Base-by-base conservation (phyloP, 2,329 filamentous ascomycete genomes). In the Arthroderma sp. region DNA sequence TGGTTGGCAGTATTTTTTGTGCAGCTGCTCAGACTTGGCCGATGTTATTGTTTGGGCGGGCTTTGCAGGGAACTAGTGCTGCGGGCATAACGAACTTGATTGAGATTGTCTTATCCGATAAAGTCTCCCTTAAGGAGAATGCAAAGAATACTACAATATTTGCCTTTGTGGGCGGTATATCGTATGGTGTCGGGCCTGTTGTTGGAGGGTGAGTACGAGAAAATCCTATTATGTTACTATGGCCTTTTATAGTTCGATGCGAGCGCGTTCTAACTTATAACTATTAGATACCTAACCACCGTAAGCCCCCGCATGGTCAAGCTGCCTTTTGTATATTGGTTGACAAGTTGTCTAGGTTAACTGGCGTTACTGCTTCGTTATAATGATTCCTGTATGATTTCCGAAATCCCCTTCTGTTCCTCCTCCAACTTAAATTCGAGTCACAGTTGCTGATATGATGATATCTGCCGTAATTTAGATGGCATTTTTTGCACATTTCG, bases 311-410 rank as follows among this genome's bases (percentile, higher is more conserved):
- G 27, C 28, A 36, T 43, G 8, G 9, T 28, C 11, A 7, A 6
- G 22, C 38, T 11, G 10, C 29, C 10, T 33, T 6, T 2, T 42
- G 36, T 6, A 38, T 46, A 6, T n/a, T 30, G 5, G 30, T 28
- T 38, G 10, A 36, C 6, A 51, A 69, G 0, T 74, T 66, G 32
- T 8, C n/a, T 33, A 60, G 57, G 60, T 67, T 3, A 71, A 68
- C 50, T 83, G 80, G 79, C 65, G 78, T 41, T 83, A 80, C 70
- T 79, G 77, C 54, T 83, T 83, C 56, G 76, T 71, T 33, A 70
- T 82, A 44, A 77, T 75, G 48, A 64, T 79, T n/a, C 76, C 76
- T 0, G 67, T 80, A 44, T 65, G 64, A 28, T n/a, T 28, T 28
- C 9, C 38, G n/a, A n/a, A 28, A 32, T 10, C 34, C 5, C 36